Evolutionary conservation across 179 eudicot genomes (phyloP).

Genomic region (Heliamphora pulchella): DNA sequence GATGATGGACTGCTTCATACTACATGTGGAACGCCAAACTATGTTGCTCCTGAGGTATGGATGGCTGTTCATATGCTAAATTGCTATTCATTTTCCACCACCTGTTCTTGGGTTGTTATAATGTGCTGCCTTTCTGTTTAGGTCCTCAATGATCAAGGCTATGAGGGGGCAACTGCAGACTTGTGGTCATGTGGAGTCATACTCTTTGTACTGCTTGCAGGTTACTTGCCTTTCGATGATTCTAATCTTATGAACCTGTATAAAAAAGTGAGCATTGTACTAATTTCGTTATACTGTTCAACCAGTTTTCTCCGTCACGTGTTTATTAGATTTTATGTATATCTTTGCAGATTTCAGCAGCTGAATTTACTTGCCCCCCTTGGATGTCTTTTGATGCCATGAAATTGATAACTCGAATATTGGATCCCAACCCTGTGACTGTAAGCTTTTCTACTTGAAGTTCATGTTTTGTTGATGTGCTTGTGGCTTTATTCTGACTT

Average conservation of each 20-base stretch:
- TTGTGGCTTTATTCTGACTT: background rate
- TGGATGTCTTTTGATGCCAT: constrained; percentile 86
- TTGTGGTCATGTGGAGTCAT: constrained; percentile 99
- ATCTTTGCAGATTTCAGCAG: constrained; percentile 65
- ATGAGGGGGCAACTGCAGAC: constrained; percentile 96
- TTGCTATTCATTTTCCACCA: background rate
- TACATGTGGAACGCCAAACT: constrained; percentile 61
- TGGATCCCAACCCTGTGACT: constrained; percentile 83
- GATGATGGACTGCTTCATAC: constrained; percentile 62
- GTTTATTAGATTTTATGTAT: constrained; percentile 14
- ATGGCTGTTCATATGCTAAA: background rate
- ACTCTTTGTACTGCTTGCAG: constrained; percentile 91
- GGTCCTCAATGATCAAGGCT: constrained; percentile 92
- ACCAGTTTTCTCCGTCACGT: constrained; percentile 1
- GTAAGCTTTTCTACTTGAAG: constrained; percentile 33
- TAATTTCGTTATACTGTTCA: constrained; percentile 15
- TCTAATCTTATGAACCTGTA: constrained; percentile 89
- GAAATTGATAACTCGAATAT: constrained; percentile 68
- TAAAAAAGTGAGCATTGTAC: constrained; percentile 74
- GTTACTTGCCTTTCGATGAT: constrained; percentile 99
- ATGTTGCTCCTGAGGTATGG: constrained; percentile 59
- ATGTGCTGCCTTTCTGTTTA: constrained; percentile 21
- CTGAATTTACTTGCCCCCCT: constrained; percentile 91
- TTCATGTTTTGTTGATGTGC: background rate
- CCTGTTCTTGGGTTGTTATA: background rate